phyloP scores from a whole-genome alignment of 805 yeast genomes.

The Myxozyma nipponensis region DNA sequence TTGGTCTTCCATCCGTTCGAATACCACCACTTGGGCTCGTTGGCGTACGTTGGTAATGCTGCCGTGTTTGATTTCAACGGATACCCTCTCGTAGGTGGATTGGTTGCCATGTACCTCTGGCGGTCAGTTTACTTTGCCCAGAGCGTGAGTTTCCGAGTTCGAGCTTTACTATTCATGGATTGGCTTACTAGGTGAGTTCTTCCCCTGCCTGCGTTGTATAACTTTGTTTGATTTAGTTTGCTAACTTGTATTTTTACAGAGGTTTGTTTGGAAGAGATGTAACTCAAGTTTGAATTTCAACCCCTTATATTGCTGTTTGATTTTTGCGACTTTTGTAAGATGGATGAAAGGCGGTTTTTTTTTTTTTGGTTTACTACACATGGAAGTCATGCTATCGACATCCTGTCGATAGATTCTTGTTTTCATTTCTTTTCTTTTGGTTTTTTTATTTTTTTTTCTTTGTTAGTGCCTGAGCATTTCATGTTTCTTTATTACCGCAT shows the following conservation, averaged over 20 bases:
- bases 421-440: background rate
- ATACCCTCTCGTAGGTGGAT: constrained; percentile 59
- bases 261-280: constrained; percentile 29
- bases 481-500: no score
- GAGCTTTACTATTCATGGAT: constrained; percentile 61
- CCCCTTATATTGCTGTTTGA: background rate
- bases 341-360: no score
- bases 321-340: no score
- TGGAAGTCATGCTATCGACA: background rate
- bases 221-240: background rate
- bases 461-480: background rate
- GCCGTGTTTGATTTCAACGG: constrained; percentile 66
- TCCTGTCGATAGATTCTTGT: background rate
- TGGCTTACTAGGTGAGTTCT: constrained; percentile 51
- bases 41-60: constrained; percentile 66
- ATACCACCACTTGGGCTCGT: constrained; percentile 61
- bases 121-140: constrained; percentile 67
- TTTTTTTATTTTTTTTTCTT: no score
- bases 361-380: background rate
- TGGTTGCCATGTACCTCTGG: constrained; percentile 70
- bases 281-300: constrained; percentile 20
- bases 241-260: background rate
- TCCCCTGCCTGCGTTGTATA: background rate
- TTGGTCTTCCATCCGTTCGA: constrained; percentile 55
- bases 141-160: constrained; percentile 59